phyloP scores from a whole-genome alignment of 441 rosid genomes.

The Euphorbia celastroides region DNA sequence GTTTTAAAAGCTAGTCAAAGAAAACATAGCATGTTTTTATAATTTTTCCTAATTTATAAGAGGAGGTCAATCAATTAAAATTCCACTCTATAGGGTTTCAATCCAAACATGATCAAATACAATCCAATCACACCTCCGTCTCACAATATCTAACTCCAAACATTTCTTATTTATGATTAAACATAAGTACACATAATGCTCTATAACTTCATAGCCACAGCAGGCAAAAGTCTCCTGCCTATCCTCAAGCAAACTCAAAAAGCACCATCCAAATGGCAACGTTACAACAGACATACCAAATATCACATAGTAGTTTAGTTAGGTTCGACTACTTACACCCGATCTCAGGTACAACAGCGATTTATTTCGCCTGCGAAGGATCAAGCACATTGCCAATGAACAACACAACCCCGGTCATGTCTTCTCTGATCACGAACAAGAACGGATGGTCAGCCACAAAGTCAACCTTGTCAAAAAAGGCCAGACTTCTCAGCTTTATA shows the following conservation, averaged over 20 bases:
- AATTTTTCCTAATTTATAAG: too few species aligned
- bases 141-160: background rate
- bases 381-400: constrained; percentile 67
- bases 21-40: too few species aligned
- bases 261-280: background rate
- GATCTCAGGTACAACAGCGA: background rate
- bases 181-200: background rate
- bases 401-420: constrained; percentile 50
- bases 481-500: constrained; percentile 14
- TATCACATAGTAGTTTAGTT: background rate
- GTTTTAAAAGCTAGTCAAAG: too few species aligned
- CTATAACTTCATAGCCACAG: background rate
- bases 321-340: constrained; percentile 12
- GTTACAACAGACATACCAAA: background rate
- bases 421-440: constrained; percentile 60
- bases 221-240: background rate
- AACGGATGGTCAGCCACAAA: constrained; percentile 87
- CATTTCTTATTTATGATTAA: background rate
- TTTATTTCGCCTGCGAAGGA: constrained; percentile 33
- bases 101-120: background rate
- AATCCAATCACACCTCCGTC: background rate
- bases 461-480: constrained; percentile 23
- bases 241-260: background rate
- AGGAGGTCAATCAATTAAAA: too few species aligned
- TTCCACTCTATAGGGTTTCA: too few species aligned